Conservation (phyloP, 139 green algal species). For the Chlorella ohadii region DNA sequence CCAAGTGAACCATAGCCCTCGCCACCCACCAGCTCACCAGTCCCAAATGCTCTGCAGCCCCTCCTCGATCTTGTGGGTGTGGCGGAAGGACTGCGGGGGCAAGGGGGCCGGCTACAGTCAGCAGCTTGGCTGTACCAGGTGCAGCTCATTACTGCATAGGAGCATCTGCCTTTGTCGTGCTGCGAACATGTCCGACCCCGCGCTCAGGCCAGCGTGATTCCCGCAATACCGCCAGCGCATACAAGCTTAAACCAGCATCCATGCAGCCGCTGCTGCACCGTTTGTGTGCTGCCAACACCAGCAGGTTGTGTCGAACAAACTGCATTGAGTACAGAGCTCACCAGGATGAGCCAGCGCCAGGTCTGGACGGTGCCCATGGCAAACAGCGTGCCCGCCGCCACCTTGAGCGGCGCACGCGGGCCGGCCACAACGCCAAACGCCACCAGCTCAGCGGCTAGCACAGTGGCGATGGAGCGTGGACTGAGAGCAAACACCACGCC, state of each 20-base stretch:
- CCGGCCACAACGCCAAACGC: background rate
- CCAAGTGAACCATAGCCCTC: background rate
- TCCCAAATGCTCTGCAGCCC: slow-evolving; percentile 37
- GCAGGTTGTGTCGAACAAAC: too few relatives aligned
- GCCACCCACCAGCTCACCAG: slow-evolving; percentile 15
- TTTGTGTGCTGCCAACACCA: too few relatives aligned
- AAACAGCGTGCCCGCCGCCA: slow-evolving; percentile 1
- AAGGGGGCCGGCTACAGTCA: background rate
- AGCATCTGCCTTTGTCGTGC: too few relatives aligned
- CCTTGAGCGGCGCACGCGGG: background rate
- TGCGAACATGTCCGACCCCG: too few relatives aligned
- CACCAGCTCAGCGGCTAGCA: slow-evolving; percentile 16
- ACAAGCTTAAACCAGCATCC: too few relatives aligned
- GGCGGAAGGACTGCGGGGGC: background rate
- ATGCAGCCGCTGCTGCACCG: too few relatives aligned
- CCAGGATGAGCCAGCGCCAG: background rate
- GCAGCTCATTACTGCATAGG: too few relatives aligned
- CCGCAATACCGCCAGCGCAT: too few relatives aligned
- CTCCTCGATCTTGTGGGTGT: background rate
- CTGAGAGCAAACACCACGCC: slow-evolving; percentile 30
- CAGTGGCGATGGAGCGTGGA: background rate
- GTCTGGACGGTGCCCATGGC: slow-evolving; percentile 1
- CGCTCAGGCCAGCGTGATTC: too few relatives aligned
- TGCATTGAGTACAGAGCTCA: background rate
- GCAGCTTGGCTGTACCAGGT: too few relatives aligned